phyloP scores from a whole-genome alignment of 148 eudicot species.

The Simmondsia chinensis region DNA sequence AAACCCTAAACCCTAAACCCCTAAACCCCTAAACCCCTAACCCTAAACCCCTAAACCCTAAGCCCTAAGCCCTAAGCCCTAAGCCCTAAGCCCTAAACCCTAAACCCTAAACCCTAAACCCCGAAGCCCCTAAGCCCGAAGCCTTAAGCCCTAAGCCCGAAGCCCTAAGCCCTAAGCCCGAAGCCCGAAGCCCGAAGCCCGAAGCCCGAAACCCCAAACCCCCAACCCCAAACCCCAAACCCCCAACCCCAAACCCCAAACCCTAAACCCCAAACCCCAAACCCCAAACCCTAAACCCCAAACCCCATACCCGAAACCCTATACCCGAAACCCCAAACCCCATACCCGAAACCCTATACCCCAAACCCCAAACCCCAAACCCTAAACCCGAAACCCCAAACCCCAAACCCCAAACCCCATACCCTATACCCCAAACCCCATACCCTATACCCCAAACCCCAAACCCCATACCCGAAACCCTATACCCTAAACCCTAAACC shows the following conservation, averaged over 20 bases:
- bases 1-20: no score
- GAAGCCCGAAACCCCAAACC: no score
- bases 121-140: no score
- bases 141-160: no score
- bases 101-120: slow-evolving; percentile 11
- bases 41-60: no score
- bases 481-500: slow-evolving; percentile 10
- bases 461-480: slow-evolving; percentile 9
- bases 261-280: slow-evolving; percentile 2
- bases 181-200: slow-evolving; percentile 8
- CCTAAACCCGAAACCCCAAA: slow-evolving; percentile 5
- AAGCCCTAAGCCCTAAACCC: slow-evolving; percentile 10
- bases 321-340: slow-evolving; percentile 6
- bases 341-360: not conserved
- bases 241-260: no score
- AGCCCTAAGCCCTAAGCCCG: no score
- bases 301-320: slow-evolving; percentile 6
- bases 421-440: slow-evolving; percentile 2
- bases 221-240: no score
- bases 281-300: slow-evolving; percentile 8
- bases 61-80: slow-evolving; percentile 11
- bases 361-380: slow-evolving; percentile 2
- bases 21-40: no score
- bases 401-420: slow-evolving; percentile 3
- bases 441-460: slow-evolving; percentile 3